Conservation (phyloP, 2,329 filamentous ascomycete genomes). For the Fusarium sp. region DNA sequence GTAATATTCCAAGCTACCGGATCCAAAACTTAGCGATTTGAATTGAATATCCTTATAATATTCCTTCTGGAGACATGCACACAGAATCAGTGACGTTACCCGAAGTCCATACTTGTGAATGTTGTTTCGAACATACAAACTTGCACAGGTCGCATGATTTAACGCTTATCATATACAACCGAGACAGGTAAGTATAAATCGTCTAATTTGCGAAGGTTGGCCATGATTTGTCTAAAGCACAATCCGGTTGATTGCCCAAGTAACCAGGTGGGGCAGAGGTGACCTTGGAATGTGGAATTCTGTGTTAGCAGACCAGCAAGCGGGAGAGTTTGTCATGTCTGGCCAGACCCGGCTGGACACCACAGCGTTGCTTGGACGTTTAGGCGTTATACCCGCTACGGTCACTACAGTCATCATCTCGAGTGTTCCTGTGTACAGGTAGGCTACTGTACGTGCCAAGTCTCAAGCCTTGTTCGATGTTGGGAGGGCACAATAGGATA, state of each 20-base stretch:
- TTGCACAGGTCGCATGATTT: no score
- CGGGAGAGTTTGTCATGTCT: background rate
- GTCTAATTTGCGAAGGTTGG: background rate
- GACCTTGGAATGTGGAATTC: conserved; percentile 26
- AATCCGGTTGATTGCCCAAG: conserved; percentile 10
- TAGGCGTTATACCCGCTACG: background rate
- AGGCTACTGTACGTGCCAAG: background rate
- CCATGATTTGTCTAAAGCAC: background rate
- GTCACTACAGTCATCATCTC: background rate
- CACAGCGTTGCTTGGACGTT: background rate
- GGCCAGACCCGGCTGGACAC: background rate
- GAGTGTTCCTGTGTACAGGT: background rate
- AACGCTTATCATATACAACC: background rate
- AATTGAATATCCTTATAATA: background rate
- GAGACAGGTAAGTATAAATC: background rate
- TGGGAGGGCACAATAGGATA: background rate
- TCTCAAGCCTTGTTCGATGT: background rate
- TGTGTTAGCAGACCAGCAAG: background rate
- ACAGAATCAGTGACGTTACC: background rate
- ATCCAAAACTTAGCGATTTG: no score
- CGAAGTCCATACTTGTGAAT: background rate
- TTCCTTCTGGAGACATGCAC: background rate
- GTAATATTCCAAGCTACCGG: no score
- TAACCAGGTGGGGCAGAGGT: background rate
- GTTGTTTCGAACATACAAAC: no score